Evolutionary conservation across 192 early-diverging fungal species (phyloP).

Genomic region (Diversispora eburnea): DNA sequence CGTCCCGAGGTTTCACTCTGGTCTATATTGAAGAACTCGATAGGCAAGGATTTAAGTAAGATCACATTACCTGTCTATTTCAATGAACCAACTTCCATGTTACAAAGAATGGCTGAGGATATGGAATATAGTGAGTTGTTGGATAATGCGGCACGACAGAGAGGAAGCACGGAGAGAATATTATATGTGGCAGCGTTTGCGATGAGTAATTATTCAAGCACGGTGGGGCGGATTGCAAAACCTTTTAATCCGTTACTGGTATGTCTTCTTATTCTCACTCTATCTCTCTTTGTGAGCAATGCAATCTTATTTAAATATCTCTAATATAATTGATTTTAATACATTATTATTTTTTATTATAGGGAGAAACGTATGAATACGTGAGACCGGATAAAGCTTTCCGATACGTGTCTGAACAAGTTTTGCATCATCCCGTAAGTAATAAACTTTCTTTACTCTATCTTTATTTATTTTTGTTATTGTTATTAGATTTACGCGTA

Average conservation of each 20-base stretch:
- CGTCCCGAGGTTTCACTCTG: conserved; percentile 75
- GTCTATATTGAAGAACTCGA: conserved; percentile 83
- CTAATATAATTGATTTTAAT: neutral
- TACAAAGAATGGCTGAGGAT: conserved; percentile 85
- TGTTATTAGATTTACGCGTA: neutral
- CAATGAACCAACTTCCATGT: conserved; percentile 82
- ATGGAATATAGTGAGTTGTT: conserved; percentile 83
- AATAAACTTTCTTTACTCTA: neutral
- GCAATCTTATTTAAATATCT: neutral
- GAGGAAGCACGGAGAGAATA: conserved; percentile 57
- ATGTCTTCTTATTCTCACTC: neutral
- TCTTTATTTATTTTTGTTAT: no score
- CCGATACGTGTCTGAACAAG: conserved; percentile 84
- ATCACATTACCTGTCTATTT: conserved; percentile 86
- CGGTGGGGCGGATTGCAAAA: conserved; percentile 76
- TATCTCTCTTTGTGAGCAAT: neutral
- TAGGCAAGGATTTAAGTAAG: conserved; percentile 81
- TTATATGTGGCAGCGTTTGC: conserved; percentile 83
- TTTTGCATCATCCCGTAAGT: conserved; percentile 80
- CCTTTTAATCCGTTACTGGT: conserved; percentile 86
- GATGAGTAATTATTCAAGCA: conserved; percentile 83
- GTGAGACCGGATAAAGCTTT: conserved; percentile 73
- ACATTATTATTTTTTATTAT: neutral
- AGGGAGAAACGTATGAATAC: conserved; percentile 86
- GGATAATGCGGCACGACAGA: conserved; percentile 65